Base-by-base conservation (phyloP, 176 grass and related monocot genomes). In the Melocanna baccifera region DNA sequence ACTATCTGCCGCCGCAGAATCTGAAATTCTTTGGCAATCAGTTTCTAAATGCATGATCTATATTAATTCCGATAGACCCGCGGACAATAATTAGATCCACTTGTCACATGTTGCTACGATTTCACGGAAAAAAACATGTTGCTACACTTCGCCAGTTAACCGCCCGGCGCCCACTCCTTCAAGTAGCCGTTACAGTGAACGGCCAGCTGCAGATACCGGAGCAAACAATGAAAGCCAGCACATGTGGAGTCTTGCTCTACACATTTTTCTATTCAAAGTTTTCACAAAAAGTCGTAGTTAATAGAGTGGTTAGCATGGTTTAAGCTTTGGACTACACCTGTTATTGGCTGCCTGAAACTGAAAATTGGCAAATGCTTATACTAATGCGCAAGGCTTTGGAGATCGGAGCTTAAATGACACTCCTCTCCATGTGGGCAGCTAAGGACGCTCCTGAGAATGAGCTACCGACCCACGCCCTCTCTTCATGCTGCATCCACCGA, bases 401-500 rank as follows among this genome's bases (percentile, higher is more conserved):
- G 28, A n/a, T n/a, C 19, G 56, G 15, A 86, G 51, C 77, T 89
- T 64, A 45, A 59, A 47, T 42, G 48, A 52, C 68, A 63, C 80
- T 22, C 61, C 51, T 15, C 63, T 84, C 85, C 89, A 87, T 64
- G 81, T 87, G 84, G 50, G 37, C 50, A 75, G 80, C 87, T 79
- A 72, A 86, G 83, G 68, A 39, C 73, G 84, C 14, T 43, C 73
- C 84, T 75, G 74, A 67, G n/a, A 52, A 68, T 23, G 18, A 53
- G 74, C 57, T 67, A 43, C 88, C 88, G 73, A 51, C 84, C 84
- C 84, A 90, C 59, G 48, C 51, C 30, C 42, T 75, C 2, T 42
- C 39, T 46, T 86, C 39, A 46, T 78, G 80, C 69, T 69, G 80
- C 80, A 34, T 62, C 84, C 39, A 89, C 82, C 50, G 48, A 58